Percentiles rank a stretch among this genome's conserved stretches.
These are phyloP conservation scores for Ceriops zippeliana DNA, from an alignment of 345 rosid genomes.

Conservation along the genomic window DNA sequence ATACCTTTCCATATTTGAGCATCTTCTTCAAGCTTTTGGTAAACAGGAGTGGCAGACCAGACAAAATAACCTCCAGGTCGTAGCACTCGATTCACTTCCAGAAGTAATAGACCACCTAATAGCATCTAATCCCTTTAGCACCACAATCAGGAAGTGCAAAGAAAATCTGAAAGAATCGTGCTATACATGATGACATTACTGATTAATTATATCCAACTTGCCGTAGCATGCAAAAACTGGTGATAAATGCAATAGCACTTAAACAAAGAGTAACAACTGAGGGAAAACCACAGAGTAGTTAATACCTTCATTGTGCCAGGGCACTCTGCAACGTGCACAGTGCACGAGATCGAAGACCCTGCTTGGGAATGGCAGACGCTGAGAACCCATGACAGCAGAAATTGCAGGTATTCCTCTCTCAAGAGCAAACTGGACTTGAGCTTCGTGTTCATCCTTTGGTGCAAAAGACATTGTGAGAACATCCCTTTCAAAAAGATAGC, in stretches of 20 bases:
- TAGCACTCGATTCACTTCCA: conserved; percentile 81
- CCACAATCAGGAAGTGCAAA: no score
- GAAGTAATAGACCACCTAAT: conserved; percentile 66
- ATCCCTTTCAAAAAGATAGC: conserved; percentile 78
- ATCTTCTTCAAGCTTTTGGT: conserved; percentile 64
- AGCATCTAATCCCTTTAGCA: background rate
- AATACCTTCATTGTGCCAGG: conserved; percentile 80
- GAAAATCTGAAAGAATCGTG: background rate
- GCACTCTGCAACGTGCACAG: conserved; percentile 95
- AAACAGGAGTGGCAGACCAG: conserved; percentile 98
- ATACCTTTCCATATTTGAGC: conserved; percentile 81
- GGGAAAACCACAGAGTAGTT: background rate
- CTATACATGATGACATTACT: background rate
- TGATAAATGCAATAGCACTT: background rate
- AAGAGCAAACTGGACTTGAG: conserved; percentile 94
- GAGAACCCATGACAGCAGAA: conserved; percentile 95
- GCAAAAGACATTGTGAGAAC: conserved; percentile 93
- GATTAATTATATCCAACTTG: background rate
- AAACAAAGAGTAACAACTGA: background rate
- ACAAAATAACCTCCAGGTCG: conserved; percentile 88
- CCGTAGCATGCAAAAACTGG: background rate
- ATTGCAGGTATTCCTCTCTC: conserved; percentile 96
- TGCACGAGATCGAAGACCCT: conserved; percentile 84
- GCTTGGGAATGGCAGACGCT: conserved; percentile 78
- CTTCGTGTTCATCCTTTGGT: conserved; percentile 95